Conservation (phyloP, 306 rosid species). For the Glycine tomentella region DNA sequence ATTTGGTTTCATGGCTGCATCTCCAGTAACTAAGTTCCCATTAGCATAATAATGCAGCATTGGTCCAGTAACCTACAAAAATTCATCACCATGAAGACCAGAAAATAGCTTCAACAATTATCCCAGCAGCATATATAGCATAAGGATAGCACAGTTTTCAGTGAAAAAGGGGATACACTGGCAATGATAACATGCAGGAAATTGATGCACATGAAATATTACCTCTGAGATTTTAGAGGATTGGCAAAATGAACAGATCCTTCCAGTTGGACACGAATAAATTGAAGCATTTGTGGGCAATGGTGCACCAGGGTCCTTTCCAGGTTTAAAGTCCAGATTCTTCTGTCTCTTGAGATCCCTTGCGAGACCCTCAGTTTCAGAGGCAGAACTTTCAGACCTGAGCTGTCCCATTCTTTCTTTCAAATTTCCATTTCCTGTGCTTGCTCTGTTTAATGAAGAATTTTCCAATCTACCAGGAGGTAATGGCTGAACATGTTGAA, state of each 20-base stretch:
- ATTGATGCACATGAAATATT: conserved; percentile 23
- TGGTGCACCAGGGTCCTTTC: conserved; percentile 36
- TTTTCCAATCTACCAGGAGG: conserved; percentile 53
- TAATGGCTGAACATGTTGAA: conserved; percentile 32
- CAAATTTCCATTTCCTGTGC: conserved; percentile 41
- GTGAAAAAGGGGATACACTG: not conserved
- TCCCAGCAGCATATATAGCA: conserved; percentile 1
- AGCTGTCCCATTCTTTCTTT: conserved; percentile 48
- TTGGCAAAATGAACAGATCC: conserved; percentile 86
- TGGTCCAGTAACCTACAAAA: conserved; percentile 75
- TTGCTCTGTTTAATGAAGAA: conserved; percentile 54
- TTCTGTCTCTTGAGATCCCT: conserved; percentile 72
- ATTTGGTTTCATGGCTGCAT: conserved; percentile 63
- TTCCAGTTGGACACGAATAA: conserved; percentile 31
- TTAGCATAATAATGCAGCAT: conserved; percentile 77
- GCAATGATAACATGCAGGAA: conserved; percentile 11
- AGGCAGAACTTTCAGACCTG: conserved; percentile 60
- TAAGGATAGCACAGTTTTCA: conserved; percentile 24
- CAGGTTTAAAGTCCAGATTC: conserved; percentile 41
- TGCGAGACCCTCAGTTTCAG: conserved; percentile 63
- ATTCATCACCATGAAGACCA: conserved; percentile 22
- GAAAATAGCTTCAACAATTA: conserved; percentile 19
- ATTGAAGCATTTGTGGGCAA: conserved; percentile 22
- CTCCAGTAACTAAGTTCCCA: conserved; percentile 64
- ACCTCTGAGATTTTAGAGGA: conserved; percentile 77